These are phyloP conservation scores for Fusarium piperis DNA, from an alignment of 2,329 filamentous ascomycete species.

Conservation along the genomic window DNA sequence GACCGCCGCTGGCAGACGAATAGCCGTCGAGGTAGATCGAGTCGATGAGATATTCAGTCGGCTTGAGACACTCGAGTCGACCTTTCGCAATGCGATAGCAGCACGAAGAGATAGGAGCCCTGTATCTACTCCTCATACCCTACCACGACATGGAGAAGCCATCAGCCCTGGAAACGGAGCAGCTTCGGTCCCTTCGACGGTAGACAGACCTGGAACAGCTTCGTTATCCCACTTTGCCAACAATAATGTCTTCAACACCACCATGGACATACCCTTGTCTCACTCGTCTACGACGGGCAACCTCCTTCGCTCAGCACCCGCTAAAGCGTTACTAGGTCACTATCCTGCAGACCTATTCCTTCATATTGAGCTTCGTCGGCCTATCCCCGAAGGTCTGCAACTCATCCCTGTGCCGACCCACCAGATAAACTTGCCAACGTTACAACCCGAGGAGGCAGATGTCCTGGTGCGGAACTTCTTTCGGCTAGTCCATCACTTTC, in stretches of 20 bases:
- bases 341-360: conserved; percentile 33
- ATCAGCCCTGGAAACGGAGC: conserved; percentile 18
- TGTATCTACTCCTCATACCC: neutral
- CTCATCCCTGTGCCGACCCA: conserved; percentile 16
- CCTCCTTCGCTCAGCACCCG: conserved; percentile 22
- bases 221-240: conserved; percentile 29
- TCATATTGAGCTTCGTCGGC: conserved; percentile 25
- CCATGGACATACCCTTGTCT: conserved; percentile 32
- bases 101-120: conserved; percentile 18
- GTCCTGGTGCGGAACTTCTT: conserved; percentile 22
- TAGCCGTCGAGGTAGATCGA: conserved; percentile 11
- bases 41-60: conserved; percentile 35
- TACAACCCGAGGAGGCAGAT: conserved; percentile 19
- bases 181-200: conserved; percentile 19
- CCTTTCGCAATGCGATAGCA: conserved; percentile 17
- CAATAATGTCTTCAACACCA: conserved; percentile 34
- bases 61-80: conserved; percentile 26
- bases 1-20: neutral
- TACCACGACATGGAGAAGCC: conserved; percentile 11
- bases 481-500: conserved; percentile 26
- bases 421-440: conserved; percentile 15
- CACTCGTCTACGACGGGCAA: conserved; percentile 32
- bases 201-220: conserved; percentile 9
- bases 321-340: conserved; percentile 14
- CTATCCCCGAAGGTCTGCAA: conserved; percentile 9